Base-by-base conservation (phyloP, 192 early-diverging fungal species). In the Coemansia sp. region DNA sequence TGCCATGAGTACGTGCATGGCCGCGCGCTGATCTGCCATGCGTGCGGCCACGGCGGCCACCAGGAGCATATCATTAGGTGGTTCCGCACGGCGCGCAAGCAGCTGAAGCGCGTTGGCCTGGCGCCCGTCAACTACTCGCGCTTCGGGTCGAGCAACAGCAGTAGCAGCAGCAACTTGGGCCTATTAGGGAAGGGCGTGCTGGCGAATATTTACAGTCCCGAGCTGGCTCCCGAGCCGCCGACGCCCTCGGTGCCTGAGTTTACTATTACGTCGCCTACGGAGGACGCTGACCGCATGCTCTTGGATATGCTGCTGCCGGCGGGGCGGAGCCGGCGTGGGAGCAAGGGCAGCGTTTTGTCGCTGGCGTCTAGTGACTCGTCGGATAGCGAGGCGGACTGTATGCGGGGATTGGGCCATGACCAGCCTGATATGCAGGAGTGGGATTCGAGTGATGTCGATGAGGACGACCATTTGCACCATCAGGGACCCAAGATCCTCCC, bases 1-100 rank as follows among this genome's bases (percentile, higher is more conserved):
- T 85, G 82, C 61, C 74, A 76, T 55, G 82, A 85, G 61, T 80
- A 79, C 67, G 82, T 85, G 8, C 82, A 76, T 27, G 82, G 82
- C 29, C 75, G 75, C 44, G 82, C 82, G 43, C 62, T 85, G 55
- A 76, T 85, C 29, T 85, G 82, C 73, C 77, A 77, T 27, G 70
- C 75, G 1, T 85, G 82, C 36, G 82, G 82, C 8, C 82, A 85
- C 16, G 82, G 82, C 68, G 82, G 82, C 6, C 82, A 85, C 61
- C 77, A 85, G 60, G 74, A 74, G 64, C 82, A 85, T n/a, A 79
- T 85, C 63, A 72, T 73, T 67, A 34, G 67, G 49, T 85, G 82
- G 82, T 85, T 85, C 63, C 52, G 70, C 27, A 65, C 44, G 1
- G 78, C 76, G 29, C 82, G 70, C 42, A 51, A 65, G 38, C 76